Evolutionary conservation across 1,284 basidiomycete species (phyloP), one percentile per base, ranked within the genome.

Genomic region (Leccinum huronense): DNA sequence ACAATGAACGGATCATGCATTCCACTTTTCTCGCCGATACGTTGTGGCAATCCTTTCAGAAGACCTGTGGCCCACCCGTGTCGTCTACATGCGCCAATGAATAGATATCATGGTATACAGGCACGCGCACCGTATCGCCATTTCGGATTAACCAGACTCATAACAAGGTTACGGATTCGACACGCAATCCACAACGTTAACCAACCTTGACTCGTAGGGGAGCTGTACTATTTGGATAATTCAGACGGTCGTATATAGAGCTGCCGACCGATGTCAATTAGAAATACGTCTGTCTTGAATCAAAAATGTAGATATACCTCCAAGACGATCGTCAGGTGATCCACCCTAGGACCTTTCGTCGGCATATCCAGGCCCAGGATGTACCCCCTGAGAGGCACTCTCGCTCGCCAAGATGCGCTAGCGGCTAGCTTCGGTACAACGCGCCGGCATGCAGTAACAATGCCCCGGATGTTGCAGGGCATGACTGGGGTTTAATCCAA

Each of bases 121-220:
- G 5, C 5, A 2, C 60, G 5, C 81, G 60, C 63, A 93, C 91
- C 87, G 83, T 71, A 94, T 84, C 7, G 93, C 93, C 82, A 93
- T 86, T 61, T 93, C 91, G 69, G 89, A 88, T 72, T 95, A 93
- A 0, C 85, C 86, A 10, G 86, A 85, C 10, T 86, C 85, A 84
- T 40, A 40, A 73, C 97, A 95, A 1, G 90, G 91, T 66, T 90
- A 84, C 0, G 94, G 57, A 97, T 95, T 42, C 88, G 85, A 75
- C 86, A 90, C 2, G 94, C 94, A 56, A 97, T 89, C 81, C 87
- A 93, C 14, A 95, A 79, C 0, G 92, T 94, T 66, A 94, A 79
- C 5, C 13, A 13, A 1, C 38, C 94, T 86, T 90, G 86, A 38
- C 80, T 16, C 7, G 38, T 16, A 16, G 38, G 38, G 14, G 14